These are phyloP conservation scores for Fraxinus anomala DNA, from an alignment of 257 asterid species.

Conservation along the genomic window DNA sequence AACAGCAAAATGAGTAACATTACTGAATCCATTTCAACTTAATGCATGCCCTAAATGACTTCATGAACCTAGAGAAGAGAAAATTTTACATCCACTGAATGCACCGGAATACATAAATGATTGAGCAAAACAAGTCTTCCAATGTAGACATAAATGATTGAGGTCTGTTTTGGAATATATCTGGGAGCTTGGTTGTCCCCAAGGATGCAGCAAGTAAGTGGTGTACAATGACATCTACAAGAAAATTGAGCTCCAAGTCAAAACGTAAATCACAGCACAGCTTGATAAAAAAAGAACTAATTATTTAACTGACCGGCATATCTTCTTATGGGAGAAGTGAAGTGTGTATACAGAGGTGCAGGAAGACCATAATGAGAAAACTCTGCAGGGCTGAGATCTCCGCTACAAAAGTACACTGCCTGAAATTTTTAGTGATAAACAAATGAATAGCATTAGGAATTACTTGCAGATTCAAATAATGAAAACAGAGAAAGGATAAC, in stretches of 20 bases:
- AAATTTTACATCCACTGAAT: slow-evolving; percentile 11
- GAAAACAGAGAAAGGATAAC: slow-evolving; percentile 4
- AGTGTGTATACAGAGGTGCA: slow-evolving; percentile 90
- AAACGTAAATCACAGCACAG: slow-evolving; percentile 24
- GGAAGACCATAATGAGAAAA: slow-evolving; percentile 92
- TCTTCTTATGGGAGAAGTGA: slow-evolving; percentile 98
- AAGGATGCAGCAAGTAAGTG: slow-evolving; percentile 94
- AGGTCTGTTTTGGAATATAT: slow-evolving; percentile 67
- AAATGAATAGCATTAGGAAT: slow-evolving; percentile 20
- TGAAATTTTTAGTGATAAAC: slow-evolving; percentile 35
- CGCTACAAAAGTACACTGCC: slow-evolving; percentile 98
- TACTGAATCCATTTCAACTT: slow-evolving; percentile 4
- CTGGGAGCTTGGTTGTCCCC: slow-evolving; percentile 86
- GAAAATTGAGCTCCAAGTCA: slow-evolving; percentile 28
- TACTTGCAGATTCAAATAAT: slow-evolving; percentile 20
- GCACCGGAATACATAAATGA: slow-evolving; percentile 15
- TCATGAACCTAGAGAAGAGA: slow-evolving; percentile 11
- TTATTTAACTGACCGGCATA: slow-evolving; percentile 70
- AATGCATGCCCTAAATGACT: slow-evolving; percentile 9
- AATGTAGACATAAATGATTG: slow-evolving; percentile 24
- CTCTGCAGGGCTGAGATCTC: slow-evolving; percentile 92
- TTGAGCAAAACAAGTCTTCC: not conserved
- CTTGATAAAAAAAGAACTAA: slow-evolving; percentile 19
- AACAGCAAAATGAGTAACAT: slow-evolving; percentile 16
- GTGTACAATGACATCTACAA: slow-evolving; percentile 85